Evolutionary conservation across 2,329 filamentous ascomycete genomes (phyloP), one percentile per base, ranked within the genome.

Genomic region (Cytospora schulzeri): DNA sequence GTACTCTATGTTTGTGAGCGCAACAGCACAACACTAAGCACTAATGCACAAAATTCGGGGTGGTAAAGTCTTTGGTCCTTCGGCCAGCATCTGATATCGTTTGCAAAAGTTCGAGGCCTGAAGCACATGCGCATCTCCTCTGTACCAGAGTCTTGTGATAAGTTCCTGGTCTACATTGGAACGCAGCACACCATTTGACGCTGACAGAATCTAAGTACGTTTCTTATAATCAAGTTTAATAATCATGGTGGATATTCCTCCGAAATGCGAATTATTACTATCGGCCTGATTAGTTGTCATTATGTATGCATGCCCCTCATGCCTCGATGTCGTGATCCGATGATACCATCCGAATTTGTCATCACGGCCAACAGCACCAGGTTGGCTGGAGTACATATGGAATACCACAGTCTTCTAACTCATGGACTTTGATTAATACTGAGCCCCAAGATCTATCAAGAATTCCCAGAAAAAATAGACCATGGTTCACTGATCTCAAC

Each of bases 321-420:
- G 52, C 60, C 26, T 62, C 60, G 60, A 62, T 62, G 60, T 62
- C 60, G 60, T 54, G 52, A 62, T 62, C 52, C 52, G 38, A 62
- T 62, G 52, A 50, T 56, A 45, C 60, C 24, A 56, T 50, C 3
- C 41, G n/a, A n/a, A 62, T 62, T 62, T 62, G 60, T 62, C 60
- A 62, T 62, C 60, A 56, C 26, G 28, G 52, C 38, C 28, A 56
- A 17, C n/a, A 11, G 33, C 33, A 35, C 29, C 29, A 9, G 29
- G n/a, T n/a, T n/a, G n/a, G n/a, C n/a, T n/a, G n/a, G n/a, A n/a
- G n/a, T n/a, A n/a, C 33, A 4, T 35, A 14, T 14, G 15, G 33
- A 35, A 14, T 14, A 1, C 14, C 11, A 11, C 31, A 33, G 31
- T 33, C 31, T 35, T 35, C 14, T 4, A 35, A 35, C 33, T 15